A percentile compares a stretch with the other conserved stretches of the same genome.
These are phyloP conservation scores for Clarireedia monteithiana DNA, from an alignment of 2,329 filamentous ascomycete genomes.

Conservation along the genomic window DNA sequence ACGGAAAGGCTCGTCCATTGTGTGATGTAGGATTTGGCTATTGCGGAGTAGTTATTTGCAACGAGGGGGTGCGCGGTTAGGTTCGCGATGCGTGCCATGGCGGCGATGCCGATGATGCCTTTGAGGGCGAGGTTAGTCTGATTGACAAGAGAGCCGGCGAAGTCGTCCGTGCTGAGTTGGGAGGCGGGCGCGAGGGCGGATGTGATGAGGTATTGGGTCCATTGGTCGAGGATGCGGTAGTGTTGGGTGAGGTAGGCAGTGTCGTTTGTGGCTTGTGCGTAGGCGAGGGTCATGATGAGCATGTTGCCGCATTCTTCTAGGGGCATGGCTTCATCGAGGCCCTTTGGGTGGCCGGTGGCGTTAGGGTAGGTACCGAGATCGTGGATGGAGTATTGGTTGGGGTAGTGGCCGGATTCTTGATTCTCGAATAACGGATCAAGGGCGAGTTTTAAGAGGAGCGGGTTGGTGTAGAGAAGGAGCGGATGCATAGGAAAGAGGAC, in stretches of 20 bases:
- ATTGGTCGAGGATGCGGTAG: constrained; percentile 67
- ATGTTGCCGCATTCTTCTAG: constrained; percentile 76
- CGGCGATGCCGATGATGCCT: constrained; percentile 74
- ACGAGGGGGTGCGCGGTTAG: constrained; percentile 51
- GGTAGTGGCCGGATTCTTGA: constrained; percentile 59
- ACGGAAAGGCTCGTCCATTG: constrained; percentile 68
- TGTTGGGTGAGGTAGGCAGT: constrained; percentile 52
- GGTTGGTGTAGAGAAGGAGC: constrained; percentile 76
- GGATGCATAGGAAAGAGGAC: constrained; percentile 82
- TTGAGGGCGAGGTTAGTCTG: constrained; percentile 80
- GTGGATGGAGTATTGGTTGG: constrained; percentile 64
- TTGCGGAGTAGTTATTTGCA: constrained; percentile 47
- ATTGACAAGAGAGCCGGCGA: constrained; percentile 68
- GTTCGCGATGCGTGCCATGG: constrained; percentile 65
- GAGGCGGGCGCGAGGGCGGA: constrained; percentile 66
- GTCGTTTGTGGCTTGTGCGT: constrained; percentile 49
- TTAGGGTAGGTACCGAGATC: constrained; percentile 68
- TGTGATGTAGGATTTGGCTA: constrained; percentile 60
- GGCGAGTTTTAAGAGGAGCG: constrained; percentile 47
- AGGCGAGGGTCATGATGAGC: constrained; percentile 71
- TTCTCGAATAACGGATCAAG: constrained; percentile 60
- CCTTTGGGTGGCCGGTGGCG: constrained; percentile 62
- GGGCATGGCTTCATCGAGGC: constrained; percentile 67
- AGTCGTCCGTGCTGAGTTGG: constrained; percentile 77
- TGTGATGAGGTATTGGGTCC: constrained; percentile 69